Evolutionary conservation across 2,329 filamentous ascomycete species (phyloP), one percentile per base, ranked within the genome.

Genomic region (Microdochium bolleyi): DNA sequence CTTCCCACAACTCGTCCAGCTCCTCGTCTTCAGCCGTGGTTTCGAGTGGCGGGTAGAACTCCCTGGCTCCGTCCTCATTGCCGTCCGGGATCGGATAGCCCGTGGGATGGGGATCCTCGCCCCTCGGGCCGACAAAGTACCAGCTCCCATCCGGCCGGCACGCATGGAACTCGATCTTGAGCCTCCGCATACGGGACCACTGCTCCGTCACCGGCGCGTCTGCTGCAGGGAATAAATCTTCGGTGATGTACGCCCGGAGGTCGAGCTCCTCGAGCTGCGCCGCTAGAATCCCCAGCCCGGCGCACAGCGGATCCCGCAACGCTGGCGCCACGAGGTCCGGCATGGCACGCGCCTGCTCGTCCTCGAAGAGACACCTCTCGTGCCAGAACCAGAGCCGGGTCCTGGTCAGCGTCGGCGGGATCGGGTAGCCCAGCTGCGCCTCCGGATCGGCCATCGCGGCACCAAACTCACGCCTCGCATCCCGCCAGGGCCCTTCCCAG

Each of bases 401-500:
- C 34, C 52, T 56, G 32, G 52, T 57, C 48, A 60, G 53, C 11
- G 48, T 57, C 24, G 53, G 19, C 11, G 57, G 56, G 48, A 58
- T 56, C 34, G 25, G 46, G 46, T 16, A 51, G 19, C 56, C 51
- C 25, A 38, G n/a, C 54, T 55, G 52, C 51, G 56, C 51, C 49
- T 55, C 11, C 5, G 27, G 52, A 25, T 56, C 49, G 24, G 52
- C 41, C 37, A 60, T 54, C 32, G 55, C 55, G 5, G 51, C 54
- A n/a, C 57, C 60, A 34, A 64, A 60, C 53, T 62, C 60, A 48
- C 58, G 56, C 46, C 61, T 58, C 41, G 56, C 58, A 50, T 64
- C 61, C 16, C 62, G 56, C 54, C 58, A 57, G 11, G 61, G 60
- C 14, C 61, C 61, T 53, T 60, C 58, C 60, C 62, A 64, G 19